phyloP scores from a whole-genome alignment of 129 eudicot species.

The Erigeron canadensis region DNA sequence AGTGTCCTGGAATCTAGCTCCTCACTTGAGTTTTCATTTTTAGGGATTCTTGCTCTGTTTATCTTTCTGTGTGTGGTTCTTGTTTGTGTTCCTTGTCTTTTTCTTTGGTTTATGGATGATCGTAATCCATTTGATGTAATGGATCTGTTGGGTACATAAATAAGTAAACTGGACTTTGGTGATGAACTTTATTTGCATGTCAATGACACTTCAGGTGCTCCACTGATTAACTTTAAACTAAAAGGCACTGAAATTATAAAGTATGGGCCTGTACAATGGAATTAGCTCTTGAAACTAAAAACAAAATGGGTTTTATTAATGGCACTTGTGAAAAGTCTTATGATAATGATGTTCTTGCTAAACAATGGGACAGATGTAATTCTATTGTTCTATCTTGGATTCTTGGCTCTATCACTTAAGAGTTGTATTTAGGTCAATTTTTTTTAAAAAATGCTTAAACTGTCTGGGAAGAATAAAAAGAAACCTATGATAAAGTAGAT shows the following conservation, averaged over 20 bases:
- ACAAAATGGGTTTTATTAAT: neutral
- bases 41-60: too few species aligned
- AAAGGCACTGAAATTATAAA: neutral
- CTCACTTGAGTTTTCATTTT: too few species aligned
- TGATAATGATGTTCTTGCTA: neutral
- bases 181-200: neutral
- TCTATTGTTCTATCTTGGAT: neutral
- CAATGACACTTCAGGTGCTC: neutral
- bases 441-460: neutral
- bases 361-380: neutral
- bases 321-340: neutral
- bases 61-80: too few species aligned
- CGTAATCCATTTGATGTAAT: too few species aligned
- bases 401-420: neutral
- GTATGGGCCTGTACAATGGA: neutral
- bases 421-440: neutral
- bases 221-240: neutral
- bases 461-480: too few species aligned
- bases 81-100: too few species aligned
- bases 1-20: too few species aligned
- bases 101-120: too few species aligned
- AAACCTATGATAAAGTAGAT: too few species aligned
- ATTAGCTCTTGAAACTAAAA: neutral
- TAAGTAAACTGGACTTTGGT: too few species aligned
- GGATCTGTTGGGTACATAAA: too few species aligned